Evolutionary conservation across 2,329 filamentous ascomycete species (phyloP).

Genomic region (Reticulascus tulasneorum): DNA sequence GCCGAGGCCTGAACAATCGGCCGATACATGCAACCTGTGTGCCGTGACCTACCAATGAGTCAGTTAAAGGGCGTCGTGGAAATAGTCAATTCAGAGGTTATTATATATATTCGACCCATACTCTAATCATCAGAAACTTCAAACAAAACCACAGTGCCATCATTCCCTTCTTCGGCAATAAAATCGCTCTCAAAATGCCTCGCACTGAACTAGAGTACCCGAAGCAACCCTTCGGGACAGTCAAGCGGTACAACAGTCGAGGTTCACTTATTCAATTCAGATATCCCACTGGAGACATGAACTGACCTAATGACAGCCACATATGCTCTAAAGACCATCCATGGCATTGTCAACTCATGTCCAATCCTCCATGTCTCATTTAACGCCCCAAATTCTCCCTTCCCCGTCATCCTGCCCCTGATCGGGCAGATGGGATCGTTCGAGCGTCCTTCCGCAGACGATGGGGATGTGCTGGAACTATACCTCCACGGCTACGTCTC

Average conservation of each 20-base stretch:
- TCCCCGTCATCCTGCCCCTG: slow-evolving; percentile 78
- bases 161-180: background rate
- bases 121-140: too few species aligned
- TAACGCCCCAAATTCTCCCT: slow-evolving; percentile 58
- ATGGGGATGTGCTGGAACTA: slow-evolving; percentile 64
- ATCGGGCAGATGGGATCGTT: slow-evolving; percentile 79
- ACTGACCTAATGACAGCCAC: slow-evolving; percentile 42
- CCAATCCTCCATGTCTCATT: slow-evolving; percentile 79
- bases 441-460: slow-evolving; percentile 52
- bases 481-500: slow-evolving; percentile 86
- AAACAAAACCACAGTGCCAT: too few species aligned
- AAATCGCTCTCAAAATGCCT: slow-evolving; percentile 32
- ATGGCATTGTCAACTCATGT: slow-evolving; percentile 70
- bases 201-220: slow-evolving; percentile 53
- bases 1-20: too few species aligned
- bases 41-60: too few species aligned
- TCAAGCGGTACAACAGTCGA: slow-evolving; percentile 63
- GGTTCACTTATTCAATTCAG: slow-evolving; percentile 36
- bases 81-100: background rate
- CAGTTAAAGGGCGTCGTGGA: background rate
- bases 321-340: slow-evolving; percentile 71
- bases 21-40: too few species aligned
- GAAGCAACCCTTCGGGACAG: slow-evolving; percentile 58
- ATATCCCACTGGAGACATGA: background rate
- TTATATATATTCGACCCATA: background rate